A percentile compares a stretch with the other conserved stretches of the same genome.
These are phyloP conservation scores for Ogataea neopini DNA, from an alignment of 805 yeast genomes.

Conservation along the genomic window DNA sequence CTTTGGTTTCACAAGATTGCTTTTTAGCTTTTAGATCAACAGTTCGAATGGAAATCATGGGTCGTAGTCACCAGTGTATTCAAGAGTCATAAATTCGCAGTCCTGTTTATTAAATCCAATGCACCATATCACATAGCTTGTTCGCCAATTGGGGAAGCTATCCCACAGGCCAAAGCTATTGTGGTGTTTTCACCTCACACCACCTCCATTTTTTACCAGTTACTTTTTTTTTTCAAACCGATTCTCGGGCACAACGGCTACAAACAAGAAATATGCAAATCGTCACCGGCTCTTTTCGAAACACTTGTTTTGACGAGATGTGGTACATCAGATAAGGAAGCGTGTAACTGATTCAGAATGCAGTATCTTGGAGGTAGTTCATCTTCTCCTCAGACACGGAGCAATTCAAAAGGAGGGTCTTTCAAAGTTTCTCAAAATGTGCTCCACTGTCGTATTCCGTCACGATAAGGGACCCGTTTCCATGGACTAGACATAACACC, in stretches of 20 bases:
- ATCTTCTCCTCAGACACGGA: not conserved
- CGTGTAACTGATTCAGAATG: not conserved
- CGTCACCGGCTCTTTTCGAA: not conserved
- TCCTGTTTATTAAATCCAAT: conserved; percentile 6
- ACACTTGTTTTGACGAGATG: conserved; percentile 4
- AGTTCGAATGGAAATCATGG: not conserved
- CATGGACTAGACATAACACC: not conserved
- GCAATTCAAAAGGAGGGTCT: conserved; percentile 1
- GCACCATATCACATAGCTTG: conserved; percentile 22
- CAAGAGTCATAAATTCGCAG: not conserved
- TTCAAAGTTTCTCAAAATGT: not conserved
- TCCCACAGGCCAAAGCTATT: conserved; percentile 6
- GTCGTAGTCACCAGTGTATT: not conserved
- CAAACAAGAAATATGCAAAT: not conserved
- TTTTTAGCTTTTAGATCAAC: not conserved
- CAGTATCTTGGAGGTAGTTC: not conserved
- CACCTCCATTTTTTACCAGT: not conserved
- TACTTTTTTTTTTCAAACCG: not conserved
- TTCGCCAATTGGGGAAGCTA: conserved; percentile 1
- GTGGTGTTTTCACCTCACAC: conserved; percentile 23
- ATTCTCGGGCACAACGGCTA: not conserved
- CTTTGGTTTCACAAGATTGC: conserved; percentile 1
- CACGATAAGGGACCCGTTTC: not conserved
- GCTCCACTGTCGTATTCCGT: conserved; percentile 8
- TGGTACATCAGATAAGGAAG: not conserved